Conservation (phyloP, 306 rosid genomes). For the Styphnolobium japonicum region DNA sequence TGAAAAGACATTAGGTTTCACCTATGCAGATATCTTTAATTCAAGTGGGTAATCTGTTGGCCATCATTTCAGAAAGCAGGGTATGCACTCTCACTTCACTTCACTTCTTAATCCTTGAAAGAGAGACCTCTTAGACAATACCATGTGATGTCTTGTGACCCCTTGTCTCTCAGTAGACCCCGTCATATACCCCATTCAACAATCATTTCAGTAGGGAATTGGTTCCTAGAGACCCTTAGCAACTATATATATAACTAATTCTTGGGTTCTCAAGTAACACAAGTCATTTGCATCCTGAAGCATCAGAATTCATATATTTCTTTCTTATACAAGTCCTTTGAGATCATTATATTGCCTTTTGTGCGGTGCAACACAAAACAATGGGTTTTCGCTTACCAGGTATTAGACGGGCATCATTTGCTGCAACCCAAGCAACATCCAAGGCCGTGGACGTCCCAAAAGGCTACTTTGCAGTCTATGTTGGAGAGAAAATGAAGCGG, state of each 20-base stretch:
- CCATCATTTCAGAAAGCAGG: background rate
- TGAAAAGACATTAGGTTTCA: background rate
- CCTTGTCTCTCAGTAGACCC: background rate
- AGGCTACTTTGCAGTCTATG: constrained; percentile 40
- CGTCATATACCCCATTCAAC: background rate
- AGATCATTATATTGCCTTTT: too few relatives aligned
- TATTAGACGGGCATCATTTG: too few relatives aligned
- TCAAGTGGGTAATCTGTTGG: too few relatives aligned
- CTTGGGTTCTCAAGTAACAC: background rate
- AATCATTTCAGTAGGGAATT: background rate
- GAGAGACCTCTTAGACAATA: background rate
- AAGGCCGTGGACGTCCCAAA: constrained; percentile 25
- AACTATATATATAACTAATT: background rate
- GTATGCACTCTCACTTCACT: background rate
- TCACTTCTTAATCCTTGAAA: background rate
- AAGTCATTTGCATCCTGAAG: background rate
- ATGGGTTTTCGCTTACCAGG: background rate
- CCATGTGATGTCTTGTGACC: background rate
- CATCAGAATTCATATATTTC: background rate
- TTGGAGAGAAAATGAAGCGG: constrained; percentile 36
- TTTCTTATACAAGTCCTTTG: background rate
- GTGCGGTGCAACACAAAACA: background rate
- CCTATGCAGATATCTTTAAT: background rate
- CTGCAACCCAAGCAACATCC: background rate
- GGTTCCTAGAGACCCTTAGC: background rate